A percentile compares a stretch with the other conserved stretches of the same genome.
Conservation (phyloP, 352 stramenopile species). For the Phytophthora capsici region DNA sequence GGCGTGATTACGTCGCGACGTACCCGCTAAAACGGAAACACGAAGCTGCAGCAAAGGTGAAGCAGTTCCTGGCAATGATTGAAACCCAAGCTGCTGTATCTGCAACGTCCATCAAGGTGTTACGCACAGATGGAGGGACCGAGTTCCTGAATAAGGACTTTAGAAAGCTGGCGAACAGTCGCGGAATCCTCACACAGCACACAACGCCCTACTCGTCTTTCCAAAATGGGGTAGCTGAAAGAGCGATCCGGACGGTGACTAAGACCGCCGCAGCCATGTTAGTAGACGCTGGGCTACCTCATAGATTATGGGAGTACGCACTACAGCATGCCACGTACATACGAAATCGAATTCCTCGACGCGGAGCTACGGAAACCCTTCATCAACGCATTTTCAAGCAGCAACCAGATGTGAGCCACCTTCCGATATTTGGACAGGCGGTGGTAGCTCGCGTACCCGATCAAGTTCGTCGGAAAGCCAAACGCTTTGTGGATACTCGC, state of each 20-base stretch:
- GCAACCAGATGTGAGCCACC: background rate
- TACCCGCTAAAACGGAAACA: slow-evolving; percentile 1
- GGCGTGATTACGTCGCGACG: slow-evolving; percentile 4
- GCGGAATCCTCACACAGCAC: background rate
- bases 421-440: slow-evolving; percentile 5
- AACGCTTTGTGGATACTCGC: background rate
- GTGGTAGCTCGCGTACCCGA: background rate
- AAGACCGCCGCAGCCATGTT: slow-evolving; percentile 8
- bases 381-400: slow-evolving; percentile 2
- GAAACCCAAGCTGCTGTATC: background rate
- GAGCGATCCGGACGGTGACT: slow-evolving; percentile 1
- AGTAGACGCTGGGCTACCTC: background rate
- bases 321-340: slow-evolving; percentile 4
- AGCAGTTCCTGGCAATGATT: background rate
- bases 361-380: background rate
- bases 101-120: background rate
- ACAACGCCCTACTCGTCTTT: background rate
- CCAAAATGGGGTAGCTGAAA: slow-evolving; percentile 11
- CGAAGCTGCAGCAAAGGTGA: background rate
- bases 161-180: background rate
- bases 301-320: slow-evolving; percentile 10
- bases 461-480: background rate
- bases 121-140: slow-evolving; percentile 7
- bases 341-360: slow-evolving; percentile 3
- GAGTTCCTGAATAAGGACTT: slow-evolving; percentile 13